Evolutionary conservation across 306 rosid genomes (phyloP).

Genomic region (Boehmeria nivea): DNA sequence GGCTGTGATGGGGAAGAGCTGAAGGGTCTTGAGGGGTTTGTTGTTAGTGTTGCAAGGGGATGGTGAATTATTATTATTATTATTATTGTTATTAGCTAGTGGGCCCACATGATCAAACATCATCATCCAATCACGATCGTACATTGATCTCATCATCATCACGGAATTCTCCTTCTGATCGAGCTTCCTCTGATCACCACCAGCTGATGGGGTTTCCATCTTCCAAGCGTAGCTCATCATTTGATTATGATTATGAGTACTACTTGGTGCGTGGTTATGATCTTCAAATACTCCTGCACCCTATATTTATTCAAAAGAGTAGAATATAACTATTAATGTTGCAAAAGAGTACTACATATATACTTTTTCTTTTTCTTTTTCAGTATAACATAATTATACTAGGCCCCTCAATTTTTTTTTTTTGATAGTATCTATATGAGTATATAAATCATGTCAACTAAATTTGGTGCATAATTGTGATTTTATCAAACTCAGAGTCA

Average conservation of each 20-base stretch:
- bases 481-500: no score
- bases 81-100: background rate
- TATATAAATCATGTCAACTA: no score
- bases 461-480: no score
- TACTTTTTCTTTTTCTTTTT: no score
- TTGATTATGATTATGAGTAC: slow-evolving; percentile 18
- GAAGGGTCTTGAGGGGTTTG: slow-evolving; percentile 65
- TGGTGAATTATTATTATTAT: background rate
- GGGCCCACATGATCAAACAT: slow-evolving; percentile 27
- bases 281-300: background rate
- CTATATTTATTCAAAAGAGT: background rate
- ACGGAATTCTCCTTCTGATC: slow-evolving; percentile 36
- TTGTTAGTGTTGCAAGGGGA: slow-evolving; percentile 7
- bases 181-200: slow-evolving; percentile 6
- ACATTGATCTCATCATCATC: slow-evolving; percentile 15
- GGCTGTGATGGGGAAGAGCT: slow-evolving; percentile 71
- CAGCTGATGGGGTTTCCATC: slow-evolving; percentile 16
- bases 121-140: slow-evolving; percentile 44
- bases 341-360: no score
- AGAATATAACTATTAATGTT: no score
- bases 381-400: no score
- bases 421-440: no score
- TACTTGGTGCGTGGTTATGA: background rate
- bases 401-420: no score
- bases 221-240: slow-evolving; percentile 31